Evolutionary conservation across 2,329 filamentous ascomycete species (phyloP), one percentile per base, ranked within the genome.

Genomic region (Xenoacremonium recifei): DNA sequence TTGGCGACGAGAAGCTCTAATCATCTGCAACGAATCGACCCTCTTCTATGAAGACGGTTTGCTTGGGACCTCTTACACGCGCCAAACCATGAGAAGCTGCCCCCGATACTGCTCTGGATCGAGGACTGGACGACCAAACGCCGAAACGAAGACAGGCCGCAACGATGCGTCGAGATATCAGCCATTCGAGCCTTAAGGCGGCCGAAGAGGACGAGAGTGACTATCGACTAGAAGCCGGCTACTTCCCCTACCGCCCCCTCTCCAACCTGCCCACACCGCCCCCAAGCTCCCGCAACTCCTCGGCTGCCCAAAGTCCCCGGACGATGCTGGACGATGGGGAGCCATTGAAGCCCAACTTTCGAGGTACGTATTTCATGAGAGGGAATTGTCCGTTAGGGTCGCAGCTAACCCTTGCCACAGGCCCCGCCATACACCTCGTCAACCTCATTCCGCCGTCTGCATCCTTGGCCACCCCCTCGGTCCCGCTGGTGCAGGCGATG

Each of bases 211-310:
- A 40, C 37, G 42, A 44, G 42, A 21, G 21, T 5, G 40, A 36
- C n/a, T 45, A 44, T 48, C 45, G 44, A 20, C 48, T 42, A 37
- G 71, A 75, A 42, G 70, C 73, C 45, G 71, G 72, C 49, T 80
- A 78, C 63, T 81, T 82, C 55, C 82, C 80, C 50, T 86, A 85
- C 63, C 76, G 80, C 35, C 82, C 82, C 9, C 70, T 86, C 38
- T 85, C 82, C 21, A 84, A 82, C 61, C 73, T 86, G 17, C 82
- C 82, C 17, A 86, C 82, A 39, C 82, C 82, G 48, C 82, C 82
- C 33, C 75, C 74, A 10, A 82, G 78, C 33, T 74, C 73, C 40
- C 62, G 55, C 39, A 63, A 59, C 49, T 70, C 70, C 10, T 71
- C 69, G 23, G 67, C 67, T 20, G 58, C 61, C 30, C 69, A 71